Percentiles rank a stretch among this genome's conserved stretches.
Evolutionary conservation across 2,329 filamentous ascomycete species (phyloP).

Genomic region (Colletotrichum sp.): DNA sequence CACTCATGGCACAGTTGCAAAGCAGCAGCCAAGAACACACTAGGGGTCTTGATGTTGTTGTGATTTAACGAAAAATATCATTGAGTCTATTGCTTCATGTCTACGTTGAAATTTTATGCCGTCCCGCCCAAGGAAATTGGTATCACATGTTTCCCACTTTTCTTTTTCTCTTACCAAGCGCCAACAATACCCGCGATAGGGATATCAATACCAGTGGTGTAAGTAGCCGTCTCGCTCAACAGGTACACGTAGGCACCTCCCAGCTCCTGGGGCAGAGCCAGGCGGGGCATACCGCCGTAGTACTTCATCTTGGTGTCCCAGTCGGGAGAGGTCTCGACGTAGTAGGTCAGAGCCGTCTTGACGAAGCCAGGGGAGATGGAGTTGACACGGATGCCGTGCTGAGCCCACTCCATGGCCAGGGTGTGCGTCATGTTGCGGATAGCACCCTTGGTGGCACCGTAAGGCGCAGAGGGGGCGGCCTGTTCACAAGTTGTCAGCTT

Average conservation of each 20-base stretch:
- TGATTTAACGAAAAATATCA: background rate
- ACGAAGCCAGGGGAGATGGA: constrained; percentile 49
- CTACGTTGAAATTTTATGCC: background rate
- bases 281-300: constrained; percentile 60
- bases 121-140: background rate
- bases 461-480: constrained; percentile 55
- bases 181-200: constrained; percentile 43
- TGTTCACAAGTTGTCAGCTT: background rate
- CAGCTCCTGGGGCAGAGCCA: constrained; percentile 58
- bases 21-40: accelerated
- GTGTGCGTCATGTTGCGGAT: constrained; percentile 44
- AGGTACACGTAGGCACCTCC: constrained; percentile 64
- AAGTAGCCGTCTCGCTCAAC: constrained; percentile 54
- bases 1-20: background rate
- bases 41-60: background rate
- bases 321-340: constrained; percentile 55
- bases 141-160: background rate
- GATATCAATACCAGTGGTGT: constrained; percentile 56
- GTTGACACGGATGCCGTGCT: constrained; percentile 52
- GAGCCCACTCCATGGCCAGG: constrained; percentile 53
- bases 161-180: background rate
- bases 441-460: constrained; percentile 50
- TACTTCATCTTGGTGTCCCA: constrained; percentile 64
- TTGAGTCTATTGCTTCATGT: constrained; percentile 4
- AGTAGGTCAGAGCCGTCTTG: constrained; percentile 52